Base-by-base conservation (phyloP, 2,329 filamentous ascomycete genomes). In the Colletotrichum liaoningense region DNA sequence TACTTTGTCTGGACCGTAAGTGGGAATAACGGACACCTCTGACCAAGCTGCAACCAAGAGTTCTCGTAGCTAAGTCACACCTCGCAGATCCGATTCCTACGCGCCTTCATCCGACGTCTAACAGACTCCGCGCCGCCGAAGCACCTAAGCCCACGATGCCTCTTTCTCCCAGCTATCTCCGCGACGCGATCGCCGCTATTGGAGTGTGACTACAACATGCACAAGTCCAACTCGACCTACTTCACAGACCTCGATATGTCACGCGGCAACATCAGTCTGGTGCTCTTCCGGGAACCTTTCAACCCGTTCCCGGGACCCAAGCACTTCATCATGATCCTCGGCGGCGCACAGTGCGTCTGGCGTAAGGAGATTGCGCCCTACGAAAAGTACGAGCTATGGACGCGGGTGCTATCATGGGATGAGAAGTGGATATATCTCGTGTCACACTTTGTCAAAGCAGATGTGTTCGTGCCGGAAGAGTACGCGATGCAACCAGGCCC, bases 201-300 rank as follows among this genome's bases (percentile, higher is more conserved):
- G 76, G 95, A 97, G 83, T 94, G 92, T 77, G 95, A 98, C 84
- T 94, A 95, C 85, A 96, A 97, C 84, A 80, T 95, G 55, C 93
- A 95, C 87, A 95, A 95, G 81, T 92, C 91, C 72, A 94, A 95
- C 85, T 91, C 90, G 77, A 97, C 95, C n/a, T 97, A 97, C 85
- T 97, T 97, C 80, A 87, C 91, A 76, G 95, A 97, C 82, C 91
- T 97, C 76, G 95, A 97, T 82, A 89, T 96, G 72, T 91, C 93
- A 33, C 93, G 97, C 69, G 93, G 93, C 0, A 94, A 97, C 75
- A 89, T 97, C 14, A 91, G 97, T 63, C 92, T 91, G 55, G 89
- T 91, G 75, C 84, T 95, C 1, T 85, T 92, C 67, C 88, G 87
- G n/a, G 33, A 69, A 22, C n/a, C 56, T 2, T 68, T 72, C 72